Conservation (phyloP, 805 yeast species). For the Priceomyces castillae region DNA sequence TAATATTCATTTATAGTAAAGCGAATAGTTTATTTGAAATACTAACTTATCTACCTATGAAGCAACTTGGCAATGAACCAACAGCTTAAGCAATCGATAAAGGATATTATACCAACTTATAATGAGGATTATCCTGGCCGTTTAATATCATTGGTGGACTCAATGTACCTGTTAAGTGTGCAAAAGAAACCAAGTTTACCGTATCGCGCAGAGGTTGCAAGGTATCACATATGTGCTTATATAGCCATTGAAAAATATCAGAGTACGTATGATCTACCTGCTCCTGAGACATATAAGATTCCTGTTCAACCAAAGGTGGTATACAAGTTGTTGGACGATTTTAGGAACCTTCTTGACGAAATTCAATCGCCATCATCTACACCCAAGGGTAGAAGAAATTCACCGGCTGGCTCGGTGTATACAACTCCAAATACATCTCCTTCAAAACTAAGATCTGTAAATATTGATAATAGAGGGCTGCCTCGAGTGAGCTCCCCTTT, state of each 20-base stretch:
- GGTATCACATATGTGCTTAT: conserved; percentile 66
- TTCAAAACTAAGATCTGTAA: conserved; percentile 19
- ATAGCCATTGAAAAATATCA: conserved; percentile 53
- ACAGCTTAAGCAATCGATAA: conserved; percentile 33
- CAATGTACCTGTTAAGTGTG: conserved; percentile 52
- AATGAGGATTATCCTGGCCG: conserved; percentile 42
- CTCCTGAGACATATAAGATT: conserved; percentile 48
- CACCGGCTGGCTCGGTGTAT: conserved; percentile 14
- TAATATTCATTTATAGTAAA: too few relatives aligned
- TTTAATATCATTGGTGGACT: conserved; percentile 39
- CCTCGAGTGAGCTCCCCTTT: conserved; percentile 33
- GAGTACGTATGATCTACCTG: conserved; percentile 43
- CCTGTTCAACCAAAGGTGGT: conserved; percentile 55
- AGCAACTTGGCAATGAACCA: conserved; percentile 6
- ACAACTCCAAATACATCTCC: conserved; percentile 13
- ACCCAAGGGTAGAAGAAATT: conserved; percentile 21
- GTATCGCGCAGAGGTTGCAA: conserved; percentile 57
- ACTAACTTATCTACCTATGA: too few relatives aligned
- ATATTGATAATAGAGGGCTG: conserved; percentile 28
- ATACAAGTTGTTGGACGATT: conserved; percentile 42
- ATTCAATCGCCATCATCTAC: conserved; percentile 17
- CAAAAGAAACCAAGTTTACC: conserved; percentile 48
- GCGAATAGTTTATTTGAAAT: too few relatives aligned
- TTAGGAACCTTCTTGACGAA: conserved; percentile 38
- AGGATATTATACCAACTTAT: conserved; percentile 52